Evolutionary conservation across 2,329 filamentous ascomycete genomes (phyloP).

Genomic region (Stagonosporopsis vannaccii): DNA sequence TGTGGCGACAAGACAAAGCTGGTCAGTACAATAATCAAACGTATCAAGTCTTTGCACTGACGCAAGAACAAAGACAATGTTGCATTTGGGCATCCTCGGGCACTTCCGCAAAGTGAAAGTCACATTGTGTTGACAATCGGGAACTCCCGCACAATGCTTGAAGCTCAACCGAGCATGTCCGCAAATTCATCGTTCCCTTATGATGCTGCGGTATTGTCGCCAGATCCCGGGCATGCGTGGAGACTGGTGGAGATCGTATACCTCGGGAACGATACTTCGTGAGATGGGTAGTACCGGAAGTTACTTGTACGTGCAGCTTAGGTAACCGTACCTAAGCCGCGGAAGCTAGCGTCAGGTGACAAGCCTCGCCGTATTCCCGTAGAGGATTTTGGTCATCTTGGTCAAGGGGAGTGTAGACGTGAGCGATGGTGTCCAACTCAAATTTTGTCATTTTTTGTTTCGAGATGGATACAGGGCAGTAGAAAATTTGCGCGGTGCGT

Average conservation of each 20-base stretch:
- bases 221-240: background rate
- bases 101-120: background rate
- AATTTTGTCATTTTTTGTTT: background rate
- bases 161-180: background rate
- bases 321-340: background rate
- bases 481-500: background rate
- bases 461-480: background rate
- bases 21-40: background rate
- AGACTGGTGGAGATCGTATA: background rate
- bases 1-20: constrained; percentile 1
- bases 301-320: background rate
- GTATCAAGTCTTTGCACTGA: too few relatives aligned
- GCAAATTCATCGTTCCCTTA: background rate
- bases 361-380: background rate
- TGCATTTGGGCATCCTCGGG: background rate
- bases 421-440: background rate
- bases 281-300: constrained; percentile 8
- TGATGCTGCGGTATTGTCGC: background rate
- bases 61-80: background rate
- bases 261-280: background rate
- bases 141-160: background rate
- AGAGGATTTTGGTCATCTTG: too few relatives aligned
- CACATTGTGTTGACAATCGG: background rate
- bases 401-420: background rate
- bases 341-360: background rate